A percentile compares a stretch with the other conserved stretches of the same genome.
phyloP scores from a whole-genome alignment of 805 yeast genomes.

The Nakazawaea ernobii region DNA sequence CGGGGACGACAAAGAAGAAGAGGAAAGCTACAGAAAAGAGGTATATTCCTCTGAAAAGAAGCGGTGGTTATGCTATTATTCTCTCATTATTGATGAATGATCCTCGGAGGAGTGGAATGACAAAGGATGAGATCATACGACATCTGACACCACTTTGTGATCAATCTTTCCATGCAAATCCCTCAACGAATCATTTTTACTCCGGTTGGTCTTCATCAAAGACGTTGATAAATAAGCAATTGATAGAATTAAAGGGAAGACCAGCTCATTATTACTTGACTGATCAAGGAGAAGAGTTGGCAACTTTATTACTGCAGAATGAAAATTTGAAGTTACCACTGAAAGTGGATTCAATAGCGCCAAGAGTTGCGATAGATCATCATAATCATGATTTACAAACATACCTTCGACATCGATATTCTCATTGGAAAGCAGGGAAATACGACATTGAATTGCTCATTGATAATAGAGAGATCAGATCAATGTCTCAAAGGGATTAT shows the following conservation, averaged over 20 bases:
- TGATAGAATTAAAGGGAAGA: slow-evolving; percentile 51
- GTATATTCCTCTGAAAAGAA: slow-evolving; percentile 67
- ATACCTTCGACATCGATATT: slow-evolving; percentile 24
- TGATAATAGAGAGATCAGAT: slow-evolving; percentile 80
- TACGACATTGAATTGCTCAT: slow-evolving; percentile 58
- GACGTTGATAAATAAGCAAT: slow-evolving; percentile 52
- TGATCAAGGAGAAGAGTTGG: slow-evolving; percentile 62
- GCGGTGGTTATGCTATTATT: slow-evolving; percentile 83
- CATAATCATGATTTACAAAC: neutral
- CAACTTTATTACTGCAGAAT: slow-evolving; percentile 25
- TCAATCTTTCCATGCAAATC: slow-evolving; percentile 51
- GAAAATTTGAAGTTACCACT: slow-evolving; percentile 3
- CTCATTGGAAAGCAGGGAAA: slow-evolving; percentile 56
- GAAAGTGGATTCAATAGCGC: neutral
- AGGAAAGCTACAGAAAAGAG: slow-evolving; percentile 22
- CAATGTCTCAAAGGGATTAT: slow-evolving; percentile 62
- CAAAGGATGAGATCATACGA: slow-evolving; percentile 52
- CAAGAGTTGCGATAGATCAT: neutral
- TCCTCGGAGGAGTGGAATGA: slow-evolving; percentile 46
- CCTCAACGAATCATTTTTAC: slow-evolving; percentile 55
- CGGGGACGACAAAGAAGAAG: slow-evolving; percentile 16
- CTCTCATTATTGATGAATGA: slow-evolving; percentile 51
- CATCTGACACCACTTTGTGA: slow-evolving; percentile 53
- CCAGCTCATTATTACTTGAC: slow-evolving; percentile 62
- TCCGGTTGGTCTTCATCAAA: slow-evolving; percentile 75